Evolutionary conservation across 768 basidiomycete species (phyloP).

Genomic region (Macrocybe gigantea): DNA sequence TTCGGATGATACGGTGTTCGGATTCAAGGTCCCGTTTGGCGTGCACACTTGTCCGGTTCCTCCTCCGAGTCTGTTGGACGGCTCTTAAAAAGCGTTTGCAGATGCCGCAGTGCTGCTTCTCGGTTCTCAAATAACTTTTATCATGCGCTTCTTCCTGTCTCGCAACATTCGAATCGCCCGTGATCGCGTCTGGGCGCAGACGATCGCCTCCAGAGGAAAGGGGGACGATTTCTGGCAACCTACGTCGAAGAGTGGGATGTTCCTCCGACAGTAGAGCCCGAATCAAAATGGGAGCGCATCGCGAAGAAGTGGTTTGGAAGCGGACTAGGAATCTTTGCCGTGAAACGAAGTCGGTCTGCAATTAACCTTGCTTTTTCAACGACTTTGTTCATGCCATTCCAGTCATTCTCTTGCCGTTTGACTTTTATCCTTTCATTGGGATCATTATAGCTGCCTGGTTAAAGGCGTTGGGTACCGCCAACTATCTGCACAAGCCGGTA

Average conservation of each 20-base stretch:
- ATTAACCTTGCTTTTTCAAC: neutral
- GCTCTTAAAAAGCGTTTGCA: constrained; percentile 17
- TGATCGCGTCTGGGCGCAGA: constrained; percentile 75
- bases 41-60: constrained; percentile 58
- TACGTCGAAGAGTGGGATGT: constrained; percentile 79
- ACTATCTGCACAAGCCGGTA: constrained; percentile 64
- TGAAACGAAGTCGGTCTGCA: constrained; percentile 37
- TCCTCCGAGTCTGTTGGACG: neutral
- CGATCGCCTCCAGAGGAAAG: constrained; percentile 78
- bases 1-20: constrained; percentile 58
- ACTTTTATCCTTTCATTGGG: constrained; percentile 67
- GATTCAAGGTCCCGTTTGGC: constrained; percentile 59
- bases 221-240: constrained; percentile 75
- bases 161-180: constrained; percentile 79
- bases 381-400: neutral
- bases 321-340: constrained; percentile 32
- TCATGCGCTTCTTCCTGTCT: constrained; percentile 79
- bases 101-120: constrained; percentile 74
- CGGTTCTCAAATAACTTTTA: constrained; percentile 65
- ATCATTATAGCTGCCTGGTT: constrained; percentile 55
- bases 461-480: constrained; percentile 62
- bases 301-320: constrained; percentile 29
- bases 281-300: constrained; percentile 21
- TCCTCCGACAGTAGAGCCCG: constrained; percentile 38
- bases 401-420: constrained; percentile 59